Evolutionary conservation across 1,284 basidiomycete genomes (phyloP).

Genomic region (Melanopsichium pennsylvanicum): DNA sequence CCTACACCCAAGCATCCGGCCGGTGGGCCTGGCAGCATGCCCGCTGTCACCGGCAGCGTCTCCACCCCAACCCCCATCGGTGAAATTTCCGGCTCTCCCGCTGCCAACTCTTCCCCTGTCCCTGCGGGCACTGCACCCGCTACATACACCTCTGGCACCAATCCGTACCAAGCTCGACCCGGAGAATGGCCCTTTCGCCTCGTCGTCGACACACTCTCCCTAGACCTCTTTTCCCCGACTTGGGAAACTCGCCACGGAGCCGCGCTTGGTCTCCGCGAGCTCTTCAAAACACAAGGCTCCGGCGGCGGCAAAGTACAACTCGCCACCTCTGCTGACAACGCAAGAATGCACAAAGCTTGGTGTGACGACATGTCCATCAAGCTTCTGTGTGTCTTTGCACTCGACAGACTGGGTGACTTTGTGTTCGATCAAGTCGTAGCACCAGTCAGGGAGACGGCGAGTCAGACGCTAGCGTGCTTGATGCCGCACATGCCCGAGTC

Average conservation of each 20-base stretch:
- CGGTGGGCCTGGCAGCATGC: conserved; percentile 35
- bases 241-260: conserved; percentile 97
- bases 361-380: conserved; percentile 86
- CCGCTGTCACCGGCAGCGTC: conserved; percentile 30
- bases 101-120: conserved; percentile 26
- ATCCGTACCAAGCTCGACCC: conserved; percentile 66
- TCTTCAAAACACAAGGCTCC: conserved; percentile 84
- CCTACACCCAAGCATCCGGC: conserved; percentile 38
- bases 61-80: conserved; percentile 38
- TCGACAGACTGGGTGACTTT: conserved; percentile 97
- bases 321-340: conserved; percentile 35
- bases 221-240: conserved; percentile 80
- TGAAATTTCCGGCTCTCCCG: conserved; percentile 28
- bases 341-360: conserved; percentile 77
- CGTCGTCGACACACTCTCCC: conserved; percentile 80
- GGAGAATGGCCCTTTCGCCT: conserved; percentile 90
- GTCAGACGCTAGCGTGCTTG: conserved; percentile 89
- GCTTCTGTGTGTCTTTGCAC: conserved; percentile 87
- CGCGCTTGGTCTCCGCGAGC: conserved; percentile 86
- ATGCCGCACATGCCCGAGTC: conserved; percentile 81
- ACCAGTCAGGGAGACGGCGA: conserved; percentile 94
- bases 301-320: conserved; percentile 74
- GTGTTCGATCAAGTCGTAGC: conserved; percentile 96
- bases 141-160: conserved; percentile 36
- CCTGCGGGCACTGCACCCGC: conserved; percentile 22